phyloP scores from a whole-genome alignment of 345 rosid species.

The Carallia brachiata region DNA sequence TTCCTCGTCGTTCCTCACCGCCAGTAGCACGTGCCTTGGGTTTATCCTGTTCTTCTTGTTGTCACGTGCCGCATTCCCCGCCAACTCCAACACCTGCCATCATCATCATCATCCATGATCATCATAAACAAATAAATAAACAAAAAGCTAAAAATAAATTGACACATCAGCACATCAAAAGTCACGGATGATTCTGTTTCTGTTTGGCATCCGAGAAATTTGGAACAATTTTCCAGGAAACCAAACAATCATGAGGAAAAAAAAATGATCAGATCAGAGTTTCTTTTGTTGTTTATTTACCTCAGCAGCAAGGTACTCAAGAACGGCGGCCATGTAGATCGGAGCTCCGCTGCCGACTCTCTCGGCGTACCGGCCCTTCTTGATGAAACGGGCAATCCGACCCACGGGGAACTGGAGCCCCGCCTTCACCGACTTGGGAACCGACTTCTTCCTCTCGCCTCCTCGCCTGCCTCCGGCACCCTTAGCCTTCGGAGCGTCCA shows the following conservation, averaged over 20 bases:
- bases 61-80: slow-evolving; percentile 29
- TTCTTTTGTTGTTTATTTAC: neutral
- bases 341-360: slow-evolving; percentile 26
- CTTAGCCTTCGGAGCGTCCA: slow-evolving; percentile 7
- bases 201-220: neutral
- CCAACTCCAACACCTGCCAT: slow-evolving; percentile 23
- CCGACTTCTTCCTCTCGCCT: slow-evolving; percentile 20
- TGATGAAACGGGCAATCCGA: slow-evolving; percentile 18
- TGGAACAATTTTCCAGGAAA: neutral
- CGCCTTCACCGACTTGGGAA: slow-evolving; percentile 18
- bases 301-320: slow-evolving; percentile 31
- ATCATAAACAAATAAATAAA: too few relatives aligned
- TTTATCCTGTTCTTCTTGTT: slow-evolving; percentile 32
- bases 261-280: too few relatives aligned
- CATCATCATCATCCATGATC: too few relatives aligned
- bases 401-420: slow-evolving; percentile 33
- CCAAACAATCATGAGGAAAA: too few relatives aligned
- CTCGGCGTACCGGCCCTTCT: slow-evolving; percentile 25
- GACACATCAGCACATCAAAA: too few relatives aligned
- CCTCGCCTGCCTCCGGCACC: slow-evolving; percentile 28
- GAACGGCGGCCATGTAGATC: slow-evolving; percentile 25
- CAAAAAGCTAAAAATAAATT: too few relatives aligned
- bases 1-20: slow-evolving; percentile 28
- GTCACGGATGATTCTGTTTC: too few relatives aligned
- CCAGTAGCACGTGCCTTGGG: slow-evolving; percentile 24